Evolutionary conservation across 768 basidiomycete genomes (phyloP).

Genomic region (Phylloporus sp.): DNA sequence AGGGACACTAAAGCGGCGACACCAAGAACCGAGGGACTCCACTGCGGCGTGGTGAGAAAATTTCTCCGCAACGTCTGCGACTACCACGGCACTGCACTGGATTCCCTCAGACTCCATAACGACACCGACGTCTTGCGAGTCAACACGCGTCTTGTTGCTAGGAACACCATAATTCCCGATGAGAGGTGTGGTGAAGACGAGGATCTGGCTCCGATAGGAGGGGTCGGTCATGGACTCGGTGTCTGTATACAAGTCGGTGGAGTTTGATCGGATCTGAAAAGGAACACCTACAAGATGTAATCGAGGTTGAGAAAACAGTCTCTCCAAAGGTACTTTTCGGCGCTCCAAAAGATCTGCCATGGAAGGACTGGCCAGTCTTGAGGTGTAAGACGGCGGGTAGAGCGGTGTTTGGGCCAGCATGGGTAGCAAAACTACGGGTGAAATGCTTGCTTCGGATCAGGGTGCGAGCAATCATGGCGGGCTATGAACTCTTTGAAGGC

Average conservation of each 20-base stretch:
- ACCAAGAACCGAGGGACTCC: conserved; percentile 92
- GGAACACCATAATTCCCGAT: conserved; percentile 99
- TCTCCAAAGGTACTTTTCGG: conserved; percentile 87
- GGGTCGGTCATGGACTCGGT: conserved; percentile 99
- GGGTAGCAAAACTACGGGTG: conserved; percentile 63
- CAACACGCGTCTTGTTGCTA: conserved; percentile 61
- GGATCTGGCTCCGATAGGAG: conserved; percentile 95
- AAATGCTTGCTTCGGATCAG: conserved; percentile 46
- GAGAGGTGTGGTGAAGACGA: conserved; percentile 97
- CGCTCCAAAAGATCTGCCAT: conserved; percentile 85
- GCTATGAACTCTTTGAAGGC: conserved; percentile 24
- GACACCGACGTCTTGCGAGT: conserved; percentile 78
- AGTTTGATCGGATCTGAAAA: conserved; percentile 3
- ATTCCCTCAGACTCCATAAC: conserved; percentile 84
- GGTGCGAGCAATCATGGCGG: conserved; percentile 54
- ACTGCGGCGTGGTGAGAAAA: conserved; percentile 94
- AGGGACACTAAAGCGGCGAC: conserved; percentile 81
- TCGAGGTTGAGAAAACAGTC: conserved; percentile 98
- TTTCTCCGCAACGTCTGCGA: conserved; percentile 90
- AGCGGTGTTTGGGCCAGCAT: conserved; percentile 42
- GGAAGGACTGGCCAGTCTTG: conserved; percentile 90
- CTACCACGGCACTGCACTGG: conserved; percentile 89
- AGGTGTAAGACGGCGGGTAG: conserved; percentile 85
- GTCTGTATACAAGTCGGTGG: conserved; percentile 46
- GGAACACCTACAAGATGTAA: conserved; percentile 80